Conservation (phyloP, 1,284 basidiomycete species). For the Sparassis latifolia region DNA sequence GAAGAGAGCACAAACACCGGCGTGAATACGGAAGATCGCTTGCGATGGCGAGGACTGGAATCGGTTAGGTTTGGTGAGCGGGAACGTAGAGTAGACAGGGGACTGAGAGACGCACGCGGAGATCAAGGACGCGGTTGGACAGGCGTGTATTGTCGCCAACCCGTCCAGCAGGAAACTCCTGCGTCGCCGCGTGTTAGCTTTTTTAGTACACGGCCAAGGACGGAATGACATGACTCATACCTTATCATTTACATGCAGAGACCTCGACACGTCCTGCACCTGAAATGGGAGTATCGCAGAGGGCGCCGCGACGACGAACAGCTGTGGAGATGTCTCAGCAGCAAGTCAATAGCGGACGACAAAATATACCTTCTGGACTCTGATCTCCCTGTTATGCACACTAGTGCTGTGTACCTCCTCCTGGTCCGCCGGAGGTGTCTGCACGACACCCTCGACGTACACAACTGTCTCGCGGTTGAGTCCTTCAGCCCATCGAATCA, state of each 20-base stretch:
- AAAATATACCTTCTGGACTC: conserved; percentile 43
- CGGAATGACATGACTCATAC: background rate
- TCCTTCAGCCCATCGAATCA: conserved; percentile 58
- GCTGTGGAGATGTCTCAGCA: conserved; percentile 25
- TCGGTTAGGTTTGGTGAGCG: background rate
- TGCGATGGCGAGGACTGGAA: conserved; percentile 52
- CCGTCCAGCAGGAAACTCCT: conserved; percentile 32
- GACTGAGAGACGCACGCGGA: conserved; percentile 30
- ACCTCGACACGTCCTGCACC: conserved; percentile 36
- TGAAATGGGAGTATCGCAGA: conserved; percentile 29
- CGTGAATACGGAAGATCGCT: conserved; percentile 64
- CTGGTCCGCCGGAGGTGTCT: conserved; percentile 40
- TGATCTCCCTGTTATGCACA: conserved; percentile 54
- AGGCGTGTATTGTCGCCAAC: conserved; percentile 55
- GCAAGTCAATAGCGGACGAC: background rate
- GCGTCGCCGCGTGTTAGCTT: conserved; percentile 24
- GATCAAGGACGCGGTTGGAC: conserved; percentile 63
- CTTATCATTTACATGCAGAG: conserved; percentile 13
- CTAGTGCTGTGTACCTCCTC: conserved; percentile 42
- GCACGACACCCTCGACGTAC: conserved; percentile 46
- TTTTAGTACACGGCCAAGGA: background rate
- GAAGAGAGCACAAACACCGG: conserved; percentile 59
- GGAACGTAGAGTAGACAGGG: background rate
- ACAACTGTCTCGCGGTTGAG: conserved; percentile 59
- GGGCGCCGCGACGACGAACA: conserved; percentile 44